Evolutionary conservation across 78 protist genomes (phyloP).

Genomic region (Dictyostelium brefeldianum): DNA sequence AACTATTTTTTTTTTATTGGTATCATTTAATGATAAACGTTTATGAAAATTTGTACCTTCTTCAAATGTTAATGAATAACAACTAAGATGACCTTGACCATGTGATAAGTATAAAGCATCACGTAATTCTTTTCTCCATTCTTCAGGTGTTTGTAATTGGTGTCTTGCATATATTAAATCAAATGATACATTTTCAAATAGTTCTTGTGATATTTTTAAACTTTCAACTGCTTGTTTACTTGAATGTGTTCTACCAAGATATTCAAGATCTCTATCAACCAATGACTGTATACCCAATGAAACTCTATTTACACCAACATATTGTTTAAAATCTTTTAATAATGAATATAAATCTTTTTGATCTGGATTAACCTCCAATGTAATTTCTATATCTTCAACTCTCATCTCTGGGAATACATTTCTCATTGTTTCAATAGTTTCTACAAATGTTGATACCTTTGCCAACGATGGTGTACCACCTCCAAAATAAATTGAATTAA

Average conservation of each 20-base stretch:
- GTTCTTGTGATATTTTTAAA: background rate
- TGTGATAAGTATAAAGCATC: conserved; percentile 5
- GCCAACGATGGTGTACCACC: conserved; percentile 88
- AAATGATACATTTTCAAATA: conserved; percentile 60
- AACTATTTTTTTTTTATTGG: background rate
- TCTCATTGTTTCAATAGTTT: background rate
- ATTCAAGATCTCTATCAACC: conserved; percentile 33
- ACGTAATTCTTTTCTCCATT: conserved; percentile 60
- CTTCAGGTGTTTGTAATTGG: background rate
- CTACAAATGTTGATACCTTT: conserved; percentile 30
- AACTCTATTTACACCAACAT: conserved; percentile 53
- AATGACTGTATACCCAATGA: conserved; percentile 82
- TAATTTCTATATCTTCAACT: conserved; percentile 29
- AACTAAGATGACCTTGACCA: conserved; percentile 48
- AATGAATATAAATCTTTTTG: background rate
- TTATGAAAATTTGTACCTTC: conserved; percentile 66
- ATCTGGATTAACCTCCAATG: conserved; percentile 82
- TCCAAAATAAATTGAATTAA: conserved; percentile 78
- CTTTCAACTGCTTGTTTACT: conserved; percentile 14
- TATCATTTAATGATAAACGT: background rate
- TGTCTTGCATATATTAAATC: conserved; percentile 79
- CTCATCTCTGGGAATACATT: background rate
- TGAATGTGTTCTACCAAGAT: conserved; percentile 69
- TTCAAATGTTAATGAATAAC: conserved; percentile 68
- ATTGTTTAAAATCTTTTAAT: conserved; percentile 52